Evolutionary conservation across 306 rosid species (phyloP), one percentile per base, ranked within the genome.

Genomic region (Citrullus colocynthis): DNA sequence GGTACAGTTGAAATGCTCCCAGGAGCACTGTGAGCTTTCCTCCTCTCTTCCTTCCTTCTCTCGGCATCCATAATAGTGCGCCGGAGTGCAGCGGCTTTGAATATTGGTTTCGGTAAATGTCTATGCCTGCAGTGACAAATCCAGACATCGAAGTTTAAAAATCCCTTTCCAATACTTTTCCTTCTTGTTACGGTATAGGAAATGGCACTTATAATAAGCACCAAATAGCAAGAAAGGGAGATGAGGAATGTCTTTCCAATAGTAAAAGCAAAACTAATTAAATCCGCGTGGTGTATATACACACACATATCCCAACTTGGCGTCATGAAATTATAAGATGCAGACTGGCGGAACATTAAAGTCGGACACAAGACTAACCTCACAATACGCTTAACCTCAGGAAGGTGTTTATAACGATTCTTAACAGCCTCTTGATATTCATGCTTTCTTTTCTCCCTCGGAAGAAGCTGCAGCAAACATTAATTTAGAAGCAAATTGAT

Each of bases 21-120:
- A 6, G 97, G 96, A 70, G 97, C 86, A 55, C 93, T 92, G 84
- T 92, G 99, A 58, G 91, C 96, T 82, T 88, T 92, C 79, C 93
- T 88, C 84, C 86, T 90, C 80, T 91, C 90, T 1, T 87, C 90
- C 75, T 84, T 95, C 81, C 88, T 86, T 82, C 77, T 88, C 83
- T 73, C 86, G n/a, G 97, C 81, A 18, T 89, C 90, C 1, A 79
- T 71, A 80, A 87, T 85, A n/a, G 79, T 81, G 24, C 93, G 97
- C 70, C 87, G 61, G 44, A 84, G 86, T 8, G 61, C 69, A 13
- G 83, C 39, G 2, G 96, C 93, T 85, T 90, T 92, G 90, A 75
- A 91, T 88, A 95, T 85, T 32, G 97, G 90, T 76, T 48, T 87
- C 0, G 99, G 97, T 56, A 92, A 69, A 78, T 89, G 97, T 77